Percentiles rank a stretch among this genome's conserved stretches.
These are phyloP conservation scores for Beauveria australis DNA, from an alignment of 2,329 filamentous ascomycete species.

Conservation along the genomic window DNA sequence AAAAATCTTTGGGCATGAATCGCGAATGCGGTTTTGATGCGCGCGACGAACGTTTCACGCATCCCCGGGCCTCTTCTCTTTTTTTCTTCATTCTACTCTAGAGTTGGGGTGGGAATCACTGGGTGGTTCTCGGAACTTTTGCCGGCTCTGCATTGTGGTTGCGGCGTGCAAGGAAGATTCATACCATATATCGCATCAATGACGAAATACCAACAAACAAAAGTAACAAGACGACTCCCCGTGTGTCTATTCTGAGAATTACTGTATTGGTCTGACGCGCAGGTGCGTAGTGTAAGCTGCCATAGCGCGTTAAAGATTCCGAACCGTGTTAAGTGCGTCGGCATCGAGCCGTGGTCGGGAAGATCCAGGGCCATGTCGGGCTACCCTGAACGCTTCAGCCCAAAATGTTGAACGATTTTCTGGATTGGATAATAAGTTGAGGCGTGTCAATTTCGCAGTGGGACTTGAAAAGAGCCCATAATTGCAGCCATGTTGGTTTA, in stretches of 20 bases:
- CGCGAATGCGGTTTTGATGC: neutral
- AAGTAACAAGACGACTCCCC: conserved; percentile 15
- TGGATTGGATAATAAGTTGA: neutral
- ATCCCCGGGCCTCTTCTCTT: neutral
- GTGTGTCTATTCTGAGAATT: conserved; percentile 13
- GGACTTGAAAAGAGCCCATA: neutral
- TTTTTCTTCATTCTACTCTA: neutral
- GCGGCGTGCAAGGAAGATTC: conserved; percentile 45
- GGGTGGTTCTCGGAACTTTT: conserved; percentile 32
- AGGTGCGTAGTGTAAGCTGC: neutral
- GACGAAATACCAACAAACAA: conserved; percentile 26
- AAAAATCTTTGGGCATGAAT: neutral
- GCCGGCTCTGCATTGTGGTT: conserved; percentile 46
- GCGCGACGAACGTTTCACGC: neutral
- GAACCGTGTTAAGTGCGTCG: neutral
- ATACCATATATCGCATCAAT: conserved; percentile 45
- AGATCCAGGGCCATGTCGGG: neutral
- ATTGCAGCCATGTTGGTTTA: too few relatives aligned
- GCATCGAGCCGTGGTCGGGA: neutral
- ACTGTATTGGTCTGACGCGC: neutral
- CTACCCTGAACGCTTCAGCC: neutral
- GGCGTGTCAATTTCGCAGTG: neutral
- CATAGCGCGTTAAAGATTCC: neutral
- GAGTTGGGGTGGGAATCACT: neutral
- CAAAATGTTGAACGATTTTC: neutral